Conservation (phyloP, 2,329 filamentous ascomycete genomes). For the Meredithiella fracta region DNA sequence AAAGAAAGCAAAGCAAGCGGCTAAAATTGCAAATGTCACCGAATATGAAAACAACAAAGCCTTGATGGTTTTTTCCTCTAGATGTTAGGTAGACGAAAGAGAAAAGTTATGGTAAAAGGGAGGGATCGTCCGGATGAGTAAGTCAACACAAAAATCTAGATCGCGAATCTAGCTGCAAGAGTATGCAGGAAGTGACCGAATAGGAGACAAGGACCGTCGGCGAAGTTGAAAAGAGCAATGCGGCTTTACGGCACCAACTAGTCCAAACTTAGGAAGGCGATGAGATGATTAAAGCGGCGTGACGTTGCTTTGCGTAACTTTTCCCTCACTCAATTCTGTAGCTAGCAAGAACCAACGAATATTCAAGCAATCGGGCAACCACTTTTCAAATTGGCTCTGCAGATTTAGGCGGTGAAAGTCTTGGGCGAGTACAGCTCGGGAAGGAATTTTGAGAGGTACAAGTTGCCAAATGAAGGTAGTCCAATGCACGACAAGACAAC, state of each 20-base stretch:
- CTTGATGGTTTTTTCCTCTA: neutral
- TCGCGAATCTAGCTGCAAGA: neutral
- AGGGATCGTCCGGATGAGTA: neutral
- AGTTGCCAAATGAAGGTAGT: neutral
- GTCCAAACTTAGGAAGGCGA: no score
- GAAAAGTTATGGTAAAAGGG: neutral
- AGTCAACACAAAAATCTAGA: neutral
- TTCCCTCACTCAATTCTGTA: no score
- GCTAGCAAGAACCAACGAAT: no score
- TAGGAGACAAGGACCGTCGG: neutral
- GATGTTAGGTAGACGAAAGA: neutral
- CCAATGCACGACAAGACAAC: no score
- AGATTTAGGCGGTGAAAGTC: neutral
- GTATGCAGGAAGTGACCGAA: neutral
- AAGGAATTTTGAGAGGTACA: neutral
- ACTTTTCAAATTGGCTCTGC: no score
- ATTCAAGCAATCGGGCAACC: no score
- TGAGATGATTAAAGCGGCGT: no score
- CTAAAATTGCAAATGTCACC: no score
- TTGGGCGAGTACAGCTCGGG: neutral
- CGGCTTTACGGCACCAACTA: no score
- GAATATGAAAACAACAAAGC: no score
- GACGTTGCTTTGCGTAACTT: no score
- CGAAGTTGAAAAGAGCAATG: no score
- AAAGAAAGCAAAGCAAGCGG: neutral